Evolutionary conservation across 2,329 filamentous ascomycete genomes (phyloP).

Genomic region (Diplodia intermedia): DNA sequence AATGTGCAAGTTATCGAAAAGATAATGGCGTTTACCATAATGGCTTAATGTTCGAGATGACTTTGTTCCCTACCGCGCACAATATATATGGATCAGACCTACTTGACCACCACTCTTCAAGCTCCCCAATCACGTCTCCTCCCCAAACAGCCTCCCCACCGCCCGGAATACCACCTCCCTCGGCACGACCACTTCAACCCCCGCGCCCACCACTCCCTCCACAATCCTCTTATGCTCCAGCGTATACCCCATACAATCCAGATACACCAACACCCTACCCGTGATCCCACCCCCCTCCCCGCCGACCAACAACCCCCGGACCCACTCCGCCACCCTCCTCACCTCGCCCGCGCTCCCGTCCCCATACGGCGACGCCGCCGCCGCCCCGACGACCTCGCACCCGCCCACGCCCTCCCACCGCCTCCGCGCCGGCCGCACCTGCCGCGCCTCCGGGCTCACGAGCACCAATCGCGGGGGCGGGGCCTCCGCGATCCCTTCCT

Average conservation of each 20-base stretch:
- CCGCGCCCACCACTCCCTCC: not conserved
- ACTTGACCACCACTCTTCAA: not conserved
- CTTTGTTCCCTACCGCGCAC: no score
- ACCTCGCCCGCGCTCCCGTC: not conserved
- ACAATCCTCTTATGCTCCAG: constrained; percentile 16
- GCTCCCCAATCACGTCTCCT: not conserved
- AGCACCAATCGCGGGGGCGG: not conserved
- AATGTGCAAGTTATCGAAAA: not conserved
- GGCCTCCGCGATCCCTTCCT: not conserved
- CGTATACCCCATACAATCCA: constrained; percentile 26
- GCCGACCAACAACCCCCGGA: not conserved
- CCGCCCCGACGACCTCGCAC: not conserved
- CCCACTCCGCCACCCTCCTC: constrained; percentile 5
- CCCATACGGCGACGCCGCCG: constrained; percentile 6
- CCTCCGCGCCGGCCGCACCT: constrained; percentile 1
- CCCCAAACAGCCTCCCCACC: constrained; percentile 5
- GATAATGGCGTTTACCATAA: not conserved
- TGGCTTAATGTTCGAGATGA: not conserved
- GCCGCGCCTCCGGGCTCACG: constrained; percentile 5
- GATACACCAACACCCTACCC: constrained; percentile 1
- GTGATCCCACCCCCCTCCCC: not conserved
- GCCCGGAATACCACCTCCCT: constrained; percentile 18
- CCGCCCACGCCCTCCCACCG: constrained; percentile 6
- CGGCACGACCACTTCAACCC: constrained; percentile 8
- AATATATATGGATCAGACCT: not conserved